Percentiles rank a stretch among this genome's conserved stretches.
Conservation (phyloP, 352 stramenopile species). For the Globisporangium sylvaticum region DNA sequence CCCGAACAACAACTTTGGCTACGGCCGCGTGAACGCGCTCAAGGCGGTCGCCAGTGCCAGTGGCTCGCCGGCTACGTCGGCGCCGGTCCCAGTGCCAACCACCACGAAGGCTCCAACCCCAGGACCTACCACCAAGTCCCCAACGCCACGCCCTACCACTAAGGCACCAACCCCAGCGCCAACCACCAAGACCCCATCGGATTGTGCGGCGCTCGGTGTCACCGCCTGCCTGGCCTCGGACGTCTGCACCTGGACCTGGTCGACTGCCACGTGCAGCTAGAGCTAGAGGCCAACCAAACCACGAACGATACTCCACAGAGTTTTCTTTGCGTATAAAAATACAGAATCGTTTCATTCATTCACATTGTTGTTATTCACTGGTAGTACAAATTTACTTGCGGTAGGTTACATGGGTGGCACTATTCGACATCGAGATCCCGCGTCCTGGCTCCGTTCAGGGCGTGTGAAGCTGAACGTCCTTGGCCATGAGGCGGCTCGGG, state of each 20-base stretch:
- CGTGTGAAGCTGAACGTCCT: background rate
- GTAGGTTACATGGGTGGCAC: background rate
- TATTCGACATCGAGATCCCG: background rate
- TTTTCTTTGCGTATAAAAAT: background rate
- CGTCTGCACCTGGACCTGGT: background rate
- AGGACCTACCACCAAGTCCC: background rate
- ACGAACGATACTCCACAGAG: background rate
- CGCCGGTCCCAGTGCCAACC: background rate
- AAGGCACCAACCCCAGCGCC: background rate
- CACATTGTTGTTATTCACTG: background rate
- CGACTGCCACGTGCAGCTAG: background rate
- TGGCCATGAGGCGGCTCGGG: background rate
- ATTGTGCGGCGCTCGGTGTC: background rate
- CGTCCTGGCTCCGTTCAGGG: background rate
- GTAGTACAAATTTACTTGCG: background rate
- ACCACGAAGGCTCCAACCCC: background rate
- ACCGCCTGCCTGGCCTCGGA: background rate
- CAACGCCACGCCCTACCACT: background rate
- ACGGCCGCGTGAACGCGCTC: slow-evolving; percentile 28
- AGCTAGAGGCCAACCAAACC: background rate
- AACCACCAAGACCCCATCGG: background rate
- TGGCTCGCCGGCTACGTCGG: background rate
- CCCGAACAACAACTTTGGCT: slow-evolving; percentile 34
- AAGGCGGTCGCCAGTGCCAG: slow-evolving; percentile 5
- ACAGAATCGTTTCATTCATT: background rate